Conservation (phyloP, 352 stramenopile species). For the Phytophthora quininea region DNA sequence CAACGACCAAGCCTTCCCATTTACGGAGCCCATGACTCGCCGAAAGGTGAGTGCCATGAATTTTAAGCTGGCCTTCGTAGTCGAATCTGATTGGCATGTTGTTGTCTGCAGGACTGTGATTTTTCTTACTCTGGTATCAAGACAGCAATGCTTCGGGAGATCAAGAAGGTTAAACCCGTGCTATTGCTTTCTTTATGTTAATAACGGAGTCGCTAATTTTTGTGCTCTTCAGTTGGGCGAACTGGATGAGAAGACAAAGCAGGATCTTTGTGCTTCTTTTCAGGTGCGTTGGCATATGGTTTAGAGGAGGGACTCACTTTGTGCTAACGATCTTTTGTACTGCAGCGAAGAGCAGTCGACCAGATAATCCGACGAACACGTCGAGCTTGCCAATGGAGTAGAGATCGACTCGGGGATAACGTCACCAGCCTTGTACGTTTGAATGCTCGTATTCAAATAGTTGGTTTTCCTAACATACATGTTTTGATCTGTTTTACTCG, state of each 20-base stretch:
- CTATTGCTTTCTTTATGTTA: neutral
- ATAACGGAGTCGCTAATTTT: slow-evolving; percentile 4
- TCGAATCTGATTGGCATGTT: neutral
- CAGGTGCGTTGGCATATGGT: slow-evolving; percentile 43
- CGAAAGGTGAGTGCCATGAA: slow-evolving; percentile 43
- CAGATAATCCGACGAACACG: slow-evolving; percentile 79
- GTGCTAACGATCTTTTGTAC: neutral
- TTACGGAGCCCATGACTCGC: slow-evolving; percentile 94
- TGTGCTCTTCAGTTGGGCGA: slow-evolving; percentile 55
- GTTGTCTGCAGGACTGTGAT: slow-evolving; percentile 87
- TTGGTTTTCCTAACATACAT: neutral
- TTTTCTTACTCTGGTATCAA: slow-evolving; percentile 99
- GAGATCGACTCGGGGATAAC: slow-evolving; percentile 48
- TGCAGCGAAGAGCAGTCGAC: slow-evolving; percentile 55
- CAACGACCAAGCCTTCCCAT: slow-evolving; percentile 88
- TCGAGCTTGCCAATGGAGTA: slow-evolving; percentile 87
- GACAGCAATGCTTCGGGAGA: slow-evolving; percentile 92
- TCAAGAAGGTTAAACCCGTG: slow-evolving; percentile 53
- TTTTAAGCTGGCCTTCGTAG: neutral
- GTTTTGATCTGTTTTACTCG: slow-evolving; percentile 4
- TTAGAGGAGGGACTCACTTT: neutral
- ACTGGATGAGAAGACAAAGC: slow-evolving; percentile 58
- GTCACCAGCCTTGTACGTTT: slow-evolving; percentile 80
- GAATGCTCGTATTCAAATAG: neutral
- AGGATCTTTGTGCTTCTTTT: slow-evolving; percentile 95